Percentiles rank a stretch among this genome's conserved stretches.
Conservation (phyloP, 768 basidiomycete species). For the Daedaleopsis sinensis region DNA sequence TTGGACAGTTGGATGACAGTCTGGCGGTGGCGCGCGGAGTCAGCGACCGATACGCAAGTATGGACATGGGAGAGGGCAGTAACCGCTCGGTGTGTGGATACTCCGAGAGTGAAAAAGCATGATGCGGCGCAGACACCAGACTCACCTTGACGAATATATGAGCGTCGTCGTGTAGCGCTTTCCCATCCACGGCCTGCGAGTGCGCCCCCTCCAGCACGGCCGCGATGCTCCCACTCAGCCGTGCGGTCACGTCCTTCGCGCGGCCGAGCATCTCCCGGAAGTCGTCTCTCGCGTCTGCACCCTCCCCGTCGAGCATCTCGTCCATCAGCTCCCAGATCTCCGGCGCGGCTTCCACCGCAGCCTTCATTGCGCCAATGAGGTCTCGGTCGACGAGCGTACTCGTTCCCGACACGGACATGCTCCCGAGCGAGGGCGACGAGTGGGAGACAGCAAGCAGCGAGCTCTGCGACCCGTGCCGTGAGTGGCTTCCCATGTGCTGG, state of each 20-base stretch:
- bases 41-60: background rate
- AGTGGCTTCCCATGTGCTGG: conserved; percentile 40
- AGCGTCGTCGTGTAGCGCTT: conserved; percentile 73
- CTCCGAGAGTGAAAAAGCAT: conserved; percentile 1
- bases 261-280: conserved; percentile 56
- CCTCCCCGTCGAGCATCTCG: conserved; percentile 57
- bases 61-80: background rate
- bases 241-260: conserved; percentile 67
- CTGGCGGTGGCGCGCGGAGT: conserved; percentile 39
- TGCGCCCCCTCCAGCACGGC: conserved; percentile 58
- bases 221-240: conserved; percentile 60
- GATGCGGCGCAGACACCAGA: conserved; percentile 13
- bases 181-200: conserved; percentile 51
- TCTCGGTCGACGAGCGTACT: conserved; percentile 76
- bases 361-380: conserved; percentile 75
- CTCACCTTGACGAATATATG: conserved; percentile 80
- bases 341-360: conserved; percentile 79
- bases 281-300: conserved; percentile 46
- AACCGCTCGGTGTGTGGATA: background rate
- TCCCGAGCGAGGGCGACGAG: conserved; percentile 44
- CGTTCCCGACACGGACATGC: conserved; percentile 55
- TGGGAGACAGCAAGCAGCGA: conserved; percentile 45
- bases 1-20: conserved; percentile 78
- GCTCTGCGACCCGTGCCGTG: conserved; percentile 47
- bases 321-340: conserved; percentile 83